These are phyloP conservation scores for Achaetomium macrosporum DNA, from an alignment of 2,329 filamentous ascomycete genomes.

Conservation along the genomic window DNA sequence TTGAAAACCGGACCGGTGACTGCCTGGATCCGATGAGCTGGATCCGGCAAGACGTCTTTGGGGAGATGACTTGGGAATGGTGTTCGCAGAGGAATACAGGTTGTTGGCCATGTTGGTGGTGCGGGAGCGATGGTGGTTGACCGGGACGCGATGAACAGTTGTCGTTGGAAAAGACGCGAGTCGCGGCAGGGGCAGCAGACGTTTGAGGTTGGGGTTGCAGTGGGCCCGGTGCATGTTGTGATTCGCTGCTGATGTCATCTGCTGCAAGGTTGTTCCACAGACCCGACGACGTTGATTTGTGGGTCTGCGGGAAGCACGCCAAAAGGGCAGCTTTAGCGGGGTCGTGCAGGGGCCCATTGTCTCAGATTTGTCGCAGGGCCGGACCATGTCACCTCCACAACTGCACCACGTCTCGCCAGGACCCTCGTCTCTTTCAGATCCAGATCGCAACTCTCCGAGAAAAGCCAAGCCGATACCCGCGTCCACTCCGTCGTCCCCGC, in stretches of 20 bases:
- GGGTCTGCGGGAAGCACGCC: conserved; percentile 20
- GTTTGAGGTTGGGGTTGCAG: conserved; percentile 40
- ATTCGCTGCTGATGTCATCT: conserved; percentile 28
- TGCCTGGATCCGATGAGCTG: not conserved
- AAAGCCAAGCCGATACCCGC: conserved; percentile 2
- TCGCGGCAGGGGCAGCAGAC: conserved; percentile 27
- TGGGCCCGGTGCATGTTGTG: conserved; percentile 24
- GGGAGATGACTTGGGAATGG: not conserved
- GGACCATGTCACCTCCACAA: conserved; percentile 19
- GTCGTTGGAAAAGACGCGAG: conserved; percentile 31
- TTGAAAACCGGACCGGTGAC: not conserved
- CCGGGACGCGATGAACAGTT: conserved; percentile 21
- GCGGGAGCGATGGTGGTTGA: conserved; percentile 1
- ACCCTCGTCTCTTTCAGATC: conserved; percentile 12
- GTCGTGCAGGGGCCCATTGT: conserved; percentile 28
- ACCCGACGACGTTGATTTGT: conserved; percentile 15
- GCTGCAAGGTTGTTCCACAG: conserved; percentile 20
- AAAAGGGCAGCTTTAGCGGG: conserved; percentile 22
- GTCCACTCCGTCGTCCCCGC: not conserved
- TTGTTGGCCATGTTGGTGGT: conserved; percentile 5
- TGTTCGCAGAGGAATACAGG: not conserved
- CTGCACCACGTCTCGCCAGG: not conserved
- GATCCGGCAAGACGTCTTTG: not conserved
- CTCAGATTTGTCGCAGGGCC: conserved; percentile 41
- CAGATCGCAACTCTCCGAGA: conserved; percentile 18